phyloP scores from a whole-genome alignment of 2,329 filamentous ascomycete species.

The Alternaria triticina region DNA sequence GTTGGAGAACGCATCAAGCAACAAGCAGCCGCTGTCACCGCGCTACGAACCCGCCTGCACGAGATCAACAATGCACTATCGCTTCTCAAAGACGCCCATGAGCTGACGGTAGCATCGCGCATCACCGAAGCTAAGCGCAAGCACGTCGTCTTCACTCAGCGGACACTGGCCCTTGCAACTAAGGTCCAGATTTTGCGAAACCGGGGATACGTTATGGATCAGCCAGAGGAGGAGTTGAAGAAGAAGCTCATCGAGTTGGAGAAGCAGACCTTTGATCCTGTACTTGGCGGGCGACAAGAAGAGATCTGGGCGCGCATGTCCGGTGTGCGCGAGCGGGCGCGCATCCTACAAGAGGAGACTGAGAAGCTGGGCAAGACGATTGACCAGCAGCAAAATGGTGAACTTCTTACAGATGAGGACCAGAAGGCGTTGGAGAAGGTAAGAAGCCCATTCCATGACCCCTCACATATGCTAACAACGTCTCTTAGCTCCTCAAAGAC shows the following conservation, averaged over 20 bases:
- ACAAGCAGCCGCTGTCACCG: constrained; percentile 71
- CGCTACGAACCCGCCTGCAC: constrained; percentile 75
- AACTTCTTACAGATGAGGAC: constrained; percentile 70
- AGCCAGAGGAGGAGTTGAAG: constrained; percentile 79
- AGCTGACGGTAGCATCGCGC: constrained; percentile 76
- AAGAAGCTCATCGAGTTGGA: constrained; percentile 74
- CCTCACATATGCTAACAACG: constrained; percentile 18
- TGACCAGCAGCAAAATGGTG: constrained; percentile 53
- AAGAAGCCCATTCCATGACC: constrained; percentile 29
- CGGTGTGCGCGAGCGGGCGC: constrained; percentile 73
- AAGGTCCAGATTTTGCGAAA: constrained; percentile 83
- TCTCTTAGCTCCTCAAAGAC: constrained; percentile 72
- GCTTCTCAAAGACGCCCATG: constrained; percentile 75
- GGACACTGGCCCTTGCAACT: constrained; percentile 76
- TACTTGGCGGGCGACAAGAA: constrained; percentile 76
- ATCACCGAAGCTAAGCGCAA: constrained; percentile 74
- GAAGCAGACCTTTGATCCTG: constrained; percentile 74
- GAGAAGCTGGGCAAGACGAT: constrained; percentile 65
- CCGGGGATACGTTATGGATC: constrained; percentile 79
- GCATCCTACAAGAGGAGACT: constrained; percentile 74
- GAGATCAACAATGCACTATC: constrained; percentile 78
- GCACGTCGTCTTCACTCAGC: constrained; percentile 74
- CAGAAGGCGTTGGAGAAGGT: constrained; percentile 78
- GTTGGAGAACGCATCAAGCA: constrained; percentile 74
- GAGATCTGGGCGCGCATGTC: constrained; percentile 87